Percentiles rank a stretch among this genome's conserved stretches.
Evolutionary conservation across 129 eudicot species (phyloP).

Genomic region (Centrapalus pauciflorus): DNA sequence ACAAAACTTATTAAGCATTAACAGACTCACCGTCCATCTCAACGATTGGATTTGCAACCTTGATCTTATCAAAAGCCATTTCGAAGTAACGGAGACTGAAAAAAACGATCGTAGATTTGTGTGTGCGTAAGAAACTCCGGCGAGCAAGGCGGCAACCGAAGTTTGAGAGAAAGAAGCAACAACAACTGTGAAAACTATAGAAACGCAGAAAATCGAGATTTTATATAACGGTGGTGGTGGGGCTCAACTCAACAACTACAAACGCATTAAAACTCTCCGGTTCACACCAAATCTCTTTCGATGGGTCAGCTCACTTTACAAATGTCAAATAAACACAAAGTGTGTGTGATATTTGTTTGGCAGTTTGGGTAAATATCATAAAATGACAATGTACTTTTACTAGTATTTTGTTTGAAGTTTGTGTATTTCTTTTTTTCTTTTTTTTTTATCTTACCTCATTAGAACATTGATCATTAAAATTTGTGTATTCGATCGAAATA

Average conservation of each 20-base stretch:
- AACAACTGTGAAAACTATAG: neutral
- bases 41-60: constrained; percentile 89
- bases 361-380: too few relatives aligned
- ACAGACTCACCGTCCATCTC: constrained; percentile 91
- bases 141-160: constrained; percentile 3
- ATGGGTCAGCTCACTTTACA: too few relatives aligned
- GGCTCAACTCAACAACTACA: constrained; percentile 19
- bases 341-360: too few relatives aligned
- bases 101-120: constrained; percentile 1
- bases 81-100: neutral
- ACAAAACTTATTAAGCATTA: too few relatives aligned
- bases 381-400: too few relatives aligned
- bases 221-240: constrained; percentile 1
- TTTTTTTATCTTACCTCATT: too few relatives aligned
- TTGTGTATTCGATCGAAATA: too few relatives aligned
- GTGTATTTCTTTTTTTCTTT: too few relatives aligned
- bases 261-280: constrained; percentile 5
- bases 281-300: neutral
- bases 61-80: constrained; percentile 88
- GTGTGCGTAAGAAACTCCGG: constrained; percentile 10
- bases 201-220: constrained; percentile 22
- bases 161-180: neutral
- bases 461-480: too few relatives aligned
- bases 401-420: too few relatives aligned
- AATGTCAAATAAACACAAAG: too few relatives aligned